These are phyloP conservation scores for Tuber calosporum DNA, from an alignment of 495 filamentous ascomycete species.

Conservation along the genomic window DNA sequence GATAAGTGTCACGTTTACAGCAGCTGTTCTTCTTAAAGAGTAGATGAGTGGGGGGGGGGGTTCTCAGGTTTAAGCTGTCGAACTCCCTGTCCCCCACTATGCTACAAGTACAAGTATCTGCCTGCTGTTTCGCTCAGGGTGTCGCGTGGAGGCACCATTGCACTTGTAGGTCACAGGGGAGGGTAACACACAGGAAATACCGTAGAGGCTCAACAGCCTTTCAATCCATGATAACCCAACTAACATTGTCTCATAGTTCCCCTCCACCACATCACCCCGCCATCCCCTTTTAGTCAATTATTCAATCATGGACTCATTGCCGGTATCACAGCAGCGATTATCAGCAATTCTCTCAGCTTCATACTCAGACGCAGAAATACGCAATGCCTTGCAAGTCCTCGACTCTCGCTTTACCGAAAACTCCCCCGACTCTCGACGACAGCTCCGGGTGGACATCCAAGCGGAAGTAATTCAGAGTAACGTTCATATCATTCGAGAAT, in stretches of 20 bases:
- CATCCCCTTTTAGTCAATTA: neutral
- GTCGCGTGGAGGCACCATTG: neutral
- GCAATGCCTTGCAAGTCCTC: slow-evolving; percentile 71
- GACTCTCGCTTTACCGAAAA: slow-evolving; percentile 67
- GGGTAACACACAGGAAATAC: neutral
- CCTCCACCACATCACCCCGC: neutral
- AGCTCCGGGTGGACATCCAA: slow-evolving; percentile 75
- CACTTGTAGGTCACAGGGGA: neutral
- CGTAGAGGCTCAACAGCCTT: neutral
- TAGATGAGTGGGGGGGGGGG: neutral
- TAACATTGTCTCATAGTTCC: neutral
- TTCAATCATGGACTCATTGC: slow-evolving; percentile 52
- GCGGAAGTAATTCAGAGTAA: slow-evolving; percentile 91
- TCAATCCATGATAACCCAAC: too few species aligned
- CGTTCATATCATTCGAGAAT: slow-evolving; percentile 82
- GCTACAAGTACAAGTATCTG: too few species aligned
- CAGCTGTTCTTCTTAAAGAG: neutral
- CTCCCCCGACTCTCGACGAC: slow-evolving; percentile 68
- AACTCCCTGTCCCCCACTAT: neutral
- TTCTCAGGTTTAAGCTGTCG: neutral
- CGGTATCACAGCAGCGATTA: slow-evolving; percentile 63
- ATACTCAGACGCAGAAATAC: slow-evolving; percentile 86
- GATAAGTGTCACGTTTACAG: neutral
- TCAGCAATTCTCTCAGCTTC: slow-evolving; percentile 81
- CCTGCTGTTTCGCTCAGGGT: neutral